phyloP scores from a whole-genome alignment of 2,329 filamentous ascomycete genomes.

The Elsinoe necatrix region DNA sequence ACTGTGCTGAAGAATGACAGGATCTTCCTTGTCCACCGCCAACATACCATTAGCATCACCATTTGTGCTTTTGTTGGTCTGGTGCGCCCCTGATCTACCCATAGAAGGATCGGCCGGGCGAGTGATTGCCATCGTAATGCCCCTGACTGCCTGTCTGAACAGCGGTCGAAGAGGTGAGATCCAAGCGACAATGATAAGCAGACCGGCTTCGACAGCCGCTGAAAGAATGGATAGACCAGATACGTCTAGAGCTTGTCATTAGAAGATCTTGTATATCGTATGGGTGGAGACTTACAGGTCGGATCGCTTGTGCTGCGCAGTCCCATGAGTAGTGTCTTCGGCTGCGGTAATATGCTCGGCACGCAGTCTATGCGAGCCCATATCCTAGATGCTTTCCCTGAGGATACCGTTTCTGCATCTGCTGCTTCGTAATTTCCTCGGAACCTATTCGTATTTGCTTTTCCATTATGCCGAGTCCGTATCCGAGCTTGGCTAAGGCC shows the following conservation, averaged over 20 bases:
- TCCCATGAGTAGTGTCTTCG: constrained; percentile 12
- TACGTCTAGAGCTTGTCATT: not conserved
- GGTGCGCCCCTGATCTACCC: not conserved
- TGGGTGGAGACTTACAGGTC: not conserved
- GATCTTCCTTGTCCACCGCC: not conserved
- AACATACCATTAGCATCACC: not conserved
- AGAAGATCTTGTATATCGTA: not conserved
- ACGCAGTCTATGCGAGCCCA: constrained; percentile 28
- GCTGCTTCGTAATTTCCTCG: constrained; percentile 40
- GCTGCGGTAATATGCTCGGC: constrained; percentile 17
- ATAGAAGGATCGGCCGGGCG: not conserved
- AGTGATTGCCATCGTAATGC: not conserved
- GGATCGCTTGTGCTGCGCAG: not conserved
- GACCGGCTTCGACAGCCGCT: not conserved
- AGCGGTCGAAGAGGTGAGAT: constrained; percentile 1
- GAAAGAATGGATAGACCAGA: not conserved
- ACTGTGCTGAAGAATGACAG: not conserved
- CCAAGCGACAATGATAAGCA: not conserved
- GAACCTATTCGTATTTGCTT: constrained; percentile 41
- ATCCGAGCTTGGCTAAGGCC: constrained; percentile 31
- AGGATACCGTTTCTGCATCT: constrained; percentile 41
- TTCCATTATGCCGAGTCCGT: constrained; percentile 44
- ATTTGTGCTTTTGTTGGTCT: not conserved
- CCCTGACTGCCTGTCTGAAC: constrained; percentile 1
- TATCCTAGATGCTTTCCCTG: constrained; percentile 40